Percentiles rank a stretch among this genome's conserved stretches.
phyloP scores from a whole-genome alignment of 1,284 basidiomycete species.

The Moniliella sp. region DNA sequence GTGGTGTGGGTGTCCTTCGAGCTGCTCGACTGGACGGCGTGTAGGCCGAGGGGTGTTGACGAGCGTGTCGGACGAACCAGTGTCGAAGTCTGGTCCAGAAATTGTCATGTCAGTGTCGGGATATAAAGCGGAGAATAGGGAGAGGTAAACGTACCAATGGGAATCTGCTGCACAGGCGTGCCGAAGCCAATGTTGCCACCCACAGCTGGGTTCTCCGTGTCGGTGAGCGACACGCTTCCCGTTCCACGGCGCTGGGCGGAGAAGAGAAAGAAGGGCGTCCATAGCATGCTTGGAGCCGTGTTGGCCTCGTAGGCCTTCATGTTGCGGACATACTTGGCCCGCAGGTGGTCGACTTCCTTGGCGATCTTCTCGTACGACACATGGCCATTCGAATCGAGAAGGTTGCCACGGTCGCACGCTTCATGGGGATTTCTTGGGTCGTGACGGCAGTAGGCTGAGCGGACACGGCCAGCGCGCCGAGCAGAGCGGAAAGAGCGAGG shows the following conservation, averaged over 20 bases:
- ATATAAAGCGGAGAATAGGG: no score
- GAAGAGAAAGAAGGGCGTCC: no score
- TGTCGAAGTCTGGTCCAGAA: no score
- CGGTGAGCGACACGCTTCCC: background rate
- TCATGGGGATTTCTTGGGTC: no score
- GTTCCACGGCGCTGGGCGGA: background rate
- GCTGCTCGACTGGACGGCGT: background rate
- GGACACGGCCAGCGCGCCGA: background rate
- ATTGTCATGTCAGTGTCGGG: no score
- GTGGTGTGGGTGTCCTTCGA: background rate
- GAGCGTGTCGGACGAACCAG: conserved; percentile 1
- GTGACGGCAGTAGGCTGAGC: no score
- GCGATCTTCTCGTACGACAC: no score
- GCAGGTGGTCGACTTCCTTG: no score
- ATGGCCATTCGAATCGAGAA: no score
- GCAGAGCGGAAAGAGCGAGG: background rate
- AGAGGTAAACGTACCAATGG: no score
- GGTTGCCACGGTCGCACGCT: background rate
- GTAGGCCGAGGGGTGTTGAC: conserved; percentile 1
- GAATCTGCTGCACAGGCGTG: background rate
- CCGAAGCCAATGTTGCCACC: background rate
- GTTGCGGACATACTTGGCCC: background rate
- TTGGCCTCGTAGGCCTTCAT: background rate
- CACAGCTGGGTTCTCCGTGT: background rate
- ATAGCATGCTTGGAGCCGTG: background rate